Base-by-base conservation (phyloP, 2,329 filamentous ascomycete genomes). In the Aspergillus calidoustus region DNA sequence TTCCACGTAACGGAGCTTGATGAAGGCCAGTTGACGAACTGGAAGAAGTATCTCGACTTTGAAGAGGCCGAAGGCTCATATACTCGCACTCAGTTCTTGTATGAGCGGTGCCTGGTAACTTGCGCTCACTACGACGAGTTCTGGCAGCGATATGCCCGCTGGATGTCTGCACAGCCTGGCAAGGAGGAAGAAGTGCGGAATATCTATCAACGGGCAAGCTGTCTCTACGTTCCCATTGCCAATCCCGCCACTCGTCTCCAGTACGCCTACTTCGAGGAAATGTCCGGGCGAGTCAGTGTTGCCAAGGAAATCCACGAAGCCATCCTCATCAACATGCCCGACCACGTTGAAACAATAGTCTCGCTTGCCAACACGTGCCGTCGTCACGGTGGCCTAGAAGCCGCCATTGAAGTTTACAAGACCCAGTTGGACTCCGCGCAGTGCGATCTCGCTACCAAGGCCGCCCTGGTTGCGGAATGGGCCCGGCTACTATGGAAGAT, bases 121-220 rank as follows among this genome's bases (percentile, higher is more conserved):
- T 96, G 92, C 71, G 94, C 95, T 17, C 90, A 96, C 68, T 97
- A 99, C 74, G 94, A 98, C 54, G 94, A 98, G 74, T 96, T 98
- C 77, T 99, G 95, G 95, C 88, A 96, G 71, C 90, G 95, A n/a
- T 99, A 97, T 77, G 92, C 91, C 17, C 85, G 94, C 46, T 99
- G 95, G 95, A 96, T 97, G 91, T 84, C 86, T 62, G 87, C 87
- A 0, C 91, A 96, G 73, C 80, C 87, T 1, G 88, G 84, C 68
- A 97, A 96, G 76, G 88, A 93, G 50, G 92, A 97, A 74, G 93
- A 97, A 73, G 89, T 94, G 6, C 90, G 95, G 60, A 93, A 92
- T 76, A 95, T 98, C 66, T 98, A 96, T 74, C 88, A 94, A 74
- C 88, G 93, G 60, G 95, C 94, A 9, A 89, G 91, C 67, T 93